Percentiles rank a stretch among this genome's conserved stretches.
Conservation (phyloP, 805 yeast genomes). For the Schwanniomyces vanrijiae region DNA sequence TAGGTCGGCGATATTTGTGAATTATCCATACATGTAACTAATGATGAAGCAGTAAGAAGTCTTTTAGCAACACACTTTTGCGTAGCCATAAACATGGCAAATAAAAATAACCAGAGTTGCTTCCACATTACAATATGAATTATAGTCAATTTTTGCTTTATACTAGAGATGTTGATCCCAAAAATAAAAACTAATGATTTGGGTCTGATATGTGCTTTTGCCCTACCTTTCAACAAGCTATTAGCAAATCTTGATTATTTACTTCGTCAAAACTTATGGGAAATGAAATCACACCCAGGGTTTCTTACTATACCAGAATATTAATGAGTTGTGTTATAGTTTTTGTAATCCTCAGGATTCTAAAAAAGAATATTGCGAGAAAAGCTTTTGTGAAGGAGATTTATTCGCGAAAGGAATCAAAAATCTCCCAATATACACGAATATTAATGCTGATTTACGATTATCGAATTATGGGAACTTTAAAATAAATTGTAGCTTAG, state of each 20-base stretch:
- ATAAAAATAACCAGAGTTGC: not conserved
- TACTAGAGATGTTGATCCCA: not conserved
- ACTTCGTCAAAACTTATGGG: not conserved
- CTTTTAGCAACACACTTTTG: slow-evolving; percentile 14
- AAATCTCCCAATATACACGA: not conserved
- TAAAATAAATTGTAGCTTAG: no score
- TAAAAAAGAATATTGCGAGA: not conserved
- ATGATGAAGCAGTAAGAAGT: slow-evolving; percentile 59
- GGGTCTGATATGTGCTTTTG: not conserved
- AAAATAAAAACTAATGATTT: not conserved
- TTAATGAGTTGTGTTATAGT: not conserved
- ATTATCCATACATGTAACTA: slow-evolving; percentile 83
- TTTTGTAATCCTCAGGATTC: not conserved
- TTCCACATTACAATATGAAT: not conserved
- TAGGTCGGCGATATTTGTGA: slow-evolving; percentile 71
- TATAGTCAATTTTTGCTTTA: not conserved
- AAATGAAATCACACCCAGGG: not conserved
- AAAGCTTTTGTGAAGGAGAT: not conserved
- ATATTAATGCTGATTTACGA: not conserved
- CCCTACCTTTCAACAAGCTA: not conserved
- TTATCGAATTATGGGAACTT: no score
- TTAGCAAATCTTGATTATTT: not conserved
- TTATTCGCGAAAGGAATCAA: not conserved
- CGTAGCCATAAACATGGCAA: not conserved
- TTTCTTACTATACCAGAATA: not conserved